phyloP scores from a whole-genome alignment of 176 grass and related monocot genomes.

The Areca catechu region DNA sequence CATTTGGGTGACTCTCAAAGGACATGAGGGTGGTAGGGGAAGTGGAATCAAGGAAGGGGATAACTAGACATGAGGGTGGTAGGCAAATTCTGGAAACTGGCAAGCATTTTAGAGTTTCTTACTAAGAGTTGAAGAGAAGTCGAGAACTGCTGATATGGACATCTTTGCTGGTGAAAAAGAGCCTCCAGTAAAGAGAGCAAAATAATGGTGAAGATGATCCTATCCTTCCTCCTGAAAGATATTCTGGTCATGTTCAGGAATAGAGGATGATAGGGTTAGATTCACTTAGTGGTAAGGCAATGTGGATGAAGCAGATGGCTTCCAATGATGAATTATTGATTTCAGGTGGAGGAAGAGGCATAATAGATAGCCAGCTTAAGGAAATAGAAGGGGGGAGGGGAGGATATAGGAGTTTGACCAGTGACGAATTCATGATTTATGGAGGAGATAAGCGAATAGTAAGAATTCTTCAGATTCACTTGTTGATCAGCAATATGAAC shows the following conservation, averaged over 20 bases:
- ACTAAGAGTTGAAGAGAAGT: constrained; percentile 72
- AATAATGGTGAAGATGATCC: constrained; percentile 39
- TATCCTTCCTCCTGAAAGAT: constrained; percentile 54
- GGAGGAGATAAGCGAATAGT: constrained; percentile 45
- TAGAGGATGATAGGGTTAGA: constrained; percentile 37
- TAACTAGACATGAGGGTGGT: too few species aligned
- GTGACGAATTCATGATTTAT: constrained; percentile 67
- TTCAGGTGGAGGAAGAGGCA: constrained; percentile 35
- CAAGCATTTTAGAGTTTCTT: constrained; percentile 84
- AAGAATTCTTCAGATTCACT: constrained; percentile 56
- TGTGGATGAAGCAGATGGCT: constrained; percentile 29
- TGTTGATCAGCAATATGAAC: constrained; percentile 46
- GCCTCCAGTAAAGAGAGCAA: constrained; percentile 29
- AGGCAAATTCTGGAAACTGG: constrained; percentile 78
- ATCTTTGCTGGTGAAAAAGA: constrained; percentile 67
- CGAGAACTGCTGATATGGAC: constrained; percentile 41
- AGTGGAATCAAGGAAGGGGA: too few species aligned
- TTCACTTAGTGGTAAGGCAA: constrained; percentile 52
- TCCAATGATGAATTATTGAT: constrained; percentile 74
- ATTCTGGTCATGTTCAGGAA: constrained; percentile 36
- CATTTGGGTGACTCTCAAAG: too few species aligned
- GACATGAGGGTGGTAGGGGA: too few species aligned
- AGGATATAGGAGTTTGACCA: constrained; percentile 41
- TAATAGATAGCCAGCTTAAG: constrained; percentile 53
- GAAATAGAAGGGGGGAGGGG: constrained; percentile 68